phyloP scores from a whole-genome alignment of 495 filamentous ascomycete genomes.

The Podospora pseudocomata region DNA sequence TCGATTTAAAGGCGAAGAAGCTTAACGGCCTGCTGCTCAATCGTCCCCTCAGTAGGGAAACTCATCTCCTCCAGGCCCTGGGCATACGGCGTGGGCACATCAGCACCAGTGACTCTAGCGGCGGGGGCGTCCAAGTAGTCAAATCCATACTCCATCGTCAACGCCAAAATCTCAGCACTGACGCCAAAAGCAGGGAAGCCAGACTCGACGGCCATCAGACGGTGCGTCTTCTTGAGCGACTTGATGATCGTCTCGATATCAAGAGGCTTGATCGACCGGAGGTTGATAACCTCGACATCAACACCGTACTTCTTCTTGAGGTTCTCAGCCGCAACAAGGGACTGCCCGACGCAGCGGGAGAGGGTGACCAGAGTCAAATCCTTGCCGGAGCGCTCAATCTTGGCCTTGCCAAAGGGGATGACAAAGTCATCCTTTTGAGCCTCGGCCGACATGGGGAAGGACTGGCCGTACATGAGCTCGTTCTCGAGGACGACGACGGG shows the following conservation, averaged over 20 bases:
- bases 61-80: conserved; percentile 81
- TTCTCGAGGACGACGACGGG: conserved; percentile 94
- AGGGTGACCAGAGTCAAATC: conserved; percentile 93
- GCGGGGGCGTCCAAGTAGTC: conserved; percentile 94
- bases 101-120: conserved; percentile 88
- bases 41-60: conserved; percentile 84
- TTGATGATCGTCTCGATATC: conserved; percentile 93
- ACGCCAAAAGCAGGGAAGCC: conserved; percentile 96
- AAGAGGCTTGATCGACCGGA: conserved; percentile 92
- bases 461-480: conserved; percentile 91
- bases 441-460: conserved; percentile 93
- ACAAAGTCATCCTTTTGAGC: conserved; percentile 95
- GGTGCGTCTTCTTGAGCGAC: conserved; percentile 96
- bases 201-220: conserved; percentile 87
- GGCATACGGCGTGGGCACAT: conserved; percentile 93
- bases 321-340: conserved; percentile 77
- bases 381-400: conserved; percentile 93
- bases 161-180: conserved; percentile 82
- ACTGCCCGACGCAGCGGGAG: conserved; percentile 93
- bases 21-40: conserved; percentile 79
- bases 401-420: conserved; percentile 94
- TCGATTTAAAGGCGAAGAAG: conserved; percentile 62
- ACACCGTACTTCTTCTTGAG: conserved; percentile 95
- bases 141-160: conserved; percentile 96
- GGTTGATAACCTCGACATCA: conserved; percentile 95